Base-by-base conservation (phyloP, 2,329 filamentous ascomycete genomes). In the Paraphaeosphaeria sporulosa region DNA sequence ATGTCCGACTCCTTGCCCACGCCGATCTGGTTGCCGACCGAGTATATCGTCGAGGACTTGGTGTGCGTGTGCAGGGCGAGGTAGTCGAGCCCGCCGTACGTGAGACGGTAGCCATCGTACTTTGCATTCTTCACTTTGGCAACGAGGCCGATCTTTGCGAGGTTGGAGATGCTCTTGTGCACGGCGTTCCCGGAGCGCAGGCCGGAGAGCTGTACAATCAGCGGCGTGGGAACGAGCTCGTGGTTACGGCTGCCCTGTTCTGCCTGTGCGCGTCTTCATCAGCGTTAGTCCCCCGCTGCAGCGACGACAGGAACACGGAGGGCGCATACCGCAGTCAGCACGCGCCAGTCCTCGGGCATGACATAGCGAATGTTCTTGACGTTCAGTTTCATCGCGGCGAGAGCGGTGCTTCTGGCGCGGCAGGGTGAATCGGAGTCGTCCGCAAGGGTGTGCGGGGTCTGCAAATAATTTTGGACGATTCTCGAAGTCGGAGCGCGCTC, bases 1-100 rank as follows among this genome's bases (percentile, higher is more conserved):
- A 99, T 98, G 75, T 99, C 95, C 69, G 92, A 96, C 81, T 99
- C 95, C 78, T 99, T 99, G 56, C 95, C 95, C 3, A 98, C 94
- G 50, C 96, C 95, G 66, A 99, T 92, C 73, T 96, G 91, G 78
- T 91, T 95, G 55, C 95, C 95, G 4, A 98, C 92, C 68, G 92
- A 96, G 85, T 96, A 98, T 43, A 98, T 86, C 58, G 86, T 87
- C 69, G 90, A 90, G 65, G 88, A 85, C 70, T 91, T 90, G 59
- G 94, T 90, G 77, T 98, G 90, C 0, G 93, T 89, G 80, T 98
- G 93, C 56, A 99, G 85, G 17, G 95, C 93, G n/a, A 99, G 89
- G 79, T 99, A 99, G 82, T 99, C 95, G 50, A 98, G 88, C 2
- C 95, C 95, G 71, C 95, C 95, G 76, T 99, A 99, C 7, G 94